Evolutionary conservation across 2,329 filamentous ascomycete species (phyloP).

Genomic region (Aspergillus hiratsukae): DNA sequence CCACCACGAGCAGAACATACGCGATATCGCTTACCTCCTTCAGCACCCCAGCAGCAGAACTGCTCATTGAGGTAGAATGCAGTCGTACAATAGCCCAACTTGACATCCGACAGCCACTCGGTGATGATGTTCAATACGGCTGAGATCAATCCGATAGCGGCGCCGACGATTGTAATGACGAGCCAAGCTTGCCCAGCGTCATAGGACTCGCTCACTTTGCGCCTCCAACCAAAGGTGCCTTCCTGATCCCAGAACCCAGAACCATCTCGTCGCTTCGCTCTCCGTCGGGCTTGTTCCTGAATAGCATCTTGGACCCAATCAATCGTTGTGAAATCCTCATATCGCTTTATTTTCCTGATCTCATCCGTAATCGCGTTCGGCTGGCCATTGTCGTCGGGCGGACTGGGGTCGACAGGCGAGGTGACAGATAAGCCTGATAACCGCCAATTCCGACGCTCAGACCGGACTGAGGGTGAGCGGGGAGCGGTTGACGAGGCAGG

Average conservation of each 20-base stretch:
- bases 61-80: slow-evolving; percentile 96
- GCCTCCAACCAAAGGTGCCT: slow-evolving; percentile 70
- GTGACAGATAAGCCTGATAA: slow-evolving; percentile 53
- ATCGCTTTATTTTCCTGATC: slow-evolving; percentile 95
- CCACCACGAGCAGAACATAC: background rate
- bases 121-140: slow-evolving; percentile 92
- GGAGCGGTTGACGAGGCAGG: slow-evolving; percentile 29
- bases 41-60: slow-evolving; percentile 97
- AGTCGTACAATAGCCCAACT: slow-evolving; percentile 90
- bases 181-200: slow-evolving; percentile 98
- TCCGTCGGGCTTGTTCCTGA: slow-evolving; percentile 78
- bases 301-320: slow-evolving; percentile 99
- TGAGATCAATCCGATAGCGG: slow-evolving; percentile 89
- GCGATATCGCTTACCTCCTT: slow-evolving; percentile 57
- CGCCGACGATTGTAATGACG: slow-evolving; percentile 85
- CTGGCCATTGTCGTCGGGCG: slow-evolving; percentile 48
- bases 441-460: slow-evolving; percentile 32
- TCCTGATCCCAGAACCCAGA: slow-evolving; percentile 67
- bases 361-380: slow-evolving; percentile 82
- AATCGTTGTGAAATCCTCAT: slow-evolving; percentile 95
- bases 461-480: slow-evolving; percentile 26
- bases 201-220: slow-evolving; percentile 78
- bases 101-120: slow-evolving; percentile 94
- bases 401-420: slow-evolving; percentile 53
- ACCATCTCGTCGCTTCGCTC: slow-evolving; percentile 67